Evolutionary conservation across 345 rosid species (phyloP).

Genomic region (Angophora floribunda): DNA sequence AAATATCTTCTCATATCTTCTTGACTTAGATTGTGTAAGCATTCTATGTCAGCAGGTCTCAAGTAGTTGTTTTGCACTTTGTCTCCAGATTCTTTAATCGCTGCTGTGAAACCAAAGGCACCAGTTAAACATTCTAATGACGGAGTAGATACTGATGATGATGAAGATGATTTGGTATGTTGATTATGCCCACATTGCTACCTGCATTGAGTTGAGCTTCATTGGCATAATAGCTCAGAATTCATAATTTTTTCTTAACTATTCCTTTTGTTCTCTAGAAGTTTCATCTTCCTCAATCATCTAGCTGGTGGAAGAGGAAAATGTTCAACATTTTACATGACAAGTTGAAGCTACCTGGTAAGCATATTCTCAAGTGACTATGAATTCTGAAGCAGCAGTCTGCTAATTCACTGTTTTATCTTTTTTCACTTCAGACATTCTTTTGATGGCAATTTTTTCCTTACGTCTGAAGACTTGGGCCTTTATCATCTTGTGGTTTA

Average conservation of each 20-base stretch:
- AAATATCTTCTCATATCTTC: background rate
- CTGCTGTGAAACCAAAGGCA: slow-evolving; percentile 74
- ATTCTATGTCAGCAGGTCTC: background rate
- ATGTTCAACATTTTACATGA: slow-evolving; percentile 48
- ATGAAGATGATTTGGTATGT: slow-evolving; percentile 54
- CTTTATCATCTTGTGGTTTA: slow-evolving; percentile 60
- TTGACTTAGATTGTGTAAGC: background rate
- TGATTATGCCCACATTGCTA: background rate
- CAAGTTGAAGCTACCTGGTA: slow-evolving; percentile 73
- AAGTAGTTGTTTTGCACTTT: background rate
- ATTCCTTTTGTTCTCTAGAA: slow-evolving; percentile 26
- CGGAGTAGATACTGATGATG: slow-evolving; percentile 38
- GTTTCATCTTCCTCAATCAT: slow-evolving; percentile 67
- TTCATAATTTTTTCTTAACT: background rate
- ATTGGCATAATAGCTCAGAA: background rate
- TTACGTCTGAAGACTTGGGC: slow-evolving; percentile 53
- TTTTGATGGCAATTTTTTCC: slow-evolving; percentile 72
- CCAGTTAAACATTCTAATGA: slow-evolving; percentile 41
- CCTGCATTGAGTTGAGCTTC: background rate
- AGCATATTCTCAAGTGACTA: slow-evolving; percentile 5
- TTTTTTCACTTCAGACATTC: slow-evolving; percentile 42
- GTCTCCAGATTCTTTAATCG: slow-evolving; percentile 50
- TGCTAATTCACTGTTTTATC: slow-evolving; percentile 8
- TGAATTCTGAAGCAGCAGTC: background rate
- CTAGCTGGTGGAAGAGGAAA: slow-evolving; percentile 67